Percentiles rank a stretch among this genome's conserved stretches.
Evolutionary conservation across 805 yeast species (phyloP).

Genomic region (Barnettozyma wickerhamii): DNA sequence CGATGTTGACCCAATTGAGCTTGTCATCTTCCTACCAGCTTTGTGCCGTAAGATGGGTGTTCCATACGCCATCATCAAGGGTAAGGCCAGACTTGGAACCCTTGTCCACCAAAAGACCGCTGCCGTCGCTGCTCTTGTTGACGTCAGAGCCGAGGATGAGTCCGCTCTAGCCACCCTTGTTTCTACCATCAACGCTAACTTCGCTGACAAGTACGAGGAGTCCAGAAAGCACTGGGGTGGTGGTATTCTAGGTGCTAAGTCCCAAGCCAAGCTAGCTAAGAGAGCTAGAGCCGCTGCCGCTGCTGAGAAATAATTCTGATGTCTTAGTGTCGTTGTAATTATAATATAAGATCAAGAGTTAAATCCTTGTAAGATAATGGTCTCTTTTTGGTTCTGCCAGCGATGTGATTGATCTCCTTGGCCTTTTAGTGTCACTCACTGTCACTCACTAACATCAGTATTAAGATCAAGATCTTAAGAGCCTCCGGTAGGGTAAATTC

Average conservation of each 20-base stretch:
- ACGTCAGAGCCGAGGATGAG: constrained; percentile 92
- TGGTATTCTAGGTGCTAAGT: constrained; percentile 96
- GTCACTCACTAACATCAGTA: no score
- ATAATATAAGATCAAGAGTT: constrained; percentile 4
- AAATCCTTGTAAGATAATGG: not conserved
- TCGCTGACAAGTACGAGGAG: constrained; percentile 91
- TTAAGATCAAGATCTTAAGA: no score
- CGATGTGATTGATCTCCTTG: no score
- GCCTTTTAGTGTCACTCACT: no score
- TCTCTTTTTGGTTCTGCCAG: no score
- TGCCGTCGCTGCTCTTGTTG: constrained; percentile 95
- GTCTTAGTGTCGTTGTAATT: constrained; percentile 4
- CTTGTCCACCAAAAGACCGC: constrained; percentile 97
- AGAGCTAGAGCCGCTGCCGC: constrained; percentile 19
- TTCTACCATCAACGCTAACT: constrained; percentile 92
- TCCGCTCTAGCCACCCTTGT: constrained; percentile 90
- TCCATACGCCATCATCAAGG: constrained; percentile 97
- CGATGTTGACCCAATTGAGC: constrained; percentile 99
- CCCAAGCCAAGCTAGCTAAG: constrained; percentile 67
- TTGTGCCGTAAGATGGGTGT: constrained; percentile 99
- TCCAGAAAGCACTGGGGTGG: constrained; percentile 99
- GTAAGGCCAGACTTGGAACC: constrained; percentile 98
- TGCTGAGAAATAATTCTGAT: constrained; percentile 8
- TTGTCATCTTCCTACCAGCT: constrained; percentile 97
- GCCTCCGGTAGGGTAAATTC: no score